Conservation (phyloP, 345 rosid species). For the Toxicodendron radicans region DNA sequence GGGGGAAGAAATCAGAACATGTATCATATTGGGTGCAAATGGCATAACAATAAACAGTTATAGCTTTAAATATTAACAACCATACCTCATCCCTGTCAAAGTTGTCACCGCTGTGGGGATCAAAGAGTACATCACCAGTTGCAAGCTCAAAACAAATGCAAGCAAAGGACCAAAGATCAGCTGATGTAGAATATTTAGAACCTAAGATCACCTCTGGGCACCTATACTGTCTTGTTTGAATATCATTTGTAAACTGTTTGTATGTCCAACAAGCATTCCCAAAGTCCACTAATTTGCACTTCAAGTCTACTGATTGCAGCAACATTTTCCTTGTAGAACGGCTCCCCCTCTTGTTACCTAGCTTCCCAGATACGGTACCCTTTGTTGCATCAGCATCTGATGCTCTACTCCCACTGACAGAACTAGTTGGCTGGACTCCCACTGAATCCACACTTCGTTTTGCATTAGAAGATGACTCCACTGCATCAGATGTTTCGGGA, state of each 20-base stretch:
- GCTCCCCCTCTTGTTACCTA: slow-evolving; percentile 45
- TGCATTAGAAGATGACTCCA: slow-evolving; percentile 27
- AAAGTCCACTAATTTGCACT: slow-evolving; percentile 76
- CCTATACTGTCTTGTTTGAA: slow-evolving; percentile 75
- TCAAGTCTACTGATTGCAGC: slow-evolving; percentile 47
- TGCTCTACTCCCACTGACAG: slow-evolving; percentile 26
- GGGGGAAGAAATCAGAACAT: not conserved
- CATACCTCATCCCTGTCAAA: slow-evolving; percentile 77
- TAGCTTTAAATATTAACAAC: slow-evolving; percentile 9
- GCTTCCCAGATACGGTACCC: slow-evolving; percentile 26
- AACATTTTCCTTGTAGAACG: slow-evolving; percentile 50
- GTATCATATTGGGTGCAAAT: not conserved
- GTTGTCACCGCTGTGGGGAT: slow-evolving; percentile 74
- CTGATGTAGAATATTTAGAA: slow-evolving; percentile 76
- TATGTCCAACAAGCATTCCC: slow-evolving; percentile 85
- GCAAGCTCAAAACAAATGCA: slow-evolving; percentile 84
- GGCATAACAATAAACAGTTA: not conserved
- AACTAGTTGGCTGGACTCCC: slow-evolving; percentile 41
- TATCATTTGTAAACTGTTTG: slow-evolving; percentile 73
- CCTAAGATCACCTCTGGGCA: slow-evolving; percentile 79
- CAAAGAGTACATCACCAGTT: slow-evolving; percentile 74
- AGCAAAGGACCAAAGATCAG: slow-evolving; percentile 79
- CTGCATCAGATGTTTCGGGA: slow-evolving; percentile 39
- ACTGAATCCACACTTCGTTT: slow-evolving; percentile 28
- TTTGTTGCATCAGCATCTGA: slow-evolving; percentile 46